Evolutionary conservation across 331 rosid species (phyloP).

Genomic region (Malus hybrid): DNA sequence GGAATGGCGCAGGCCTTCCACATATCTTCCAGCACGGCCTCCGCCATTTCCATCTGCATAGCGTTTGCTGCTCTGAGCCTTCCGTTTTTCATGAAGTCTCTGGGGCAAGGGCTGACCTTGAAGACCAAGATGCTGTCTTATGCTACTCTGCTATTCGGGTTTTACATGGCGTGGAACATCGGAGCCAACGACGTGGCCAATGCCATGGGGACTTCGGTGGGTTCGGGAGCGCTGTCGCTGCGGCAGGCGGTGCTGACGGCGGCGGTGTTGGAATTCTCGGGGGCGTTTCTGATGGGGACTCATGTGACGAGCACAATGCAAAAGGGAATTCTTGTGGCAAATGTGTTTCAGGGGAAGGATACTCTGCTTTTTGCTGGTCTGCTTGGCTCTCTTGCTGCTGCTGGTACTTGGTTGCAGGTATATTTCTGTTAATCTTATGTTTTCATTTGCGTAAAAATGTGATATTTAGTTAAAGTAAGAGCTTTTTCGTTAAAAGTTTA

Average conservation of each 20-base stretch:
- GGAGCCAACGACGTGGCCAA: conserved; percentile 99
- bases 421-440: not conserved
- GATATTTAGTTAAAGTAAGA: no score
- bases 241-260: conserved; percentile 84
- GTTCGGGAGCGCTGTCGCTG: conserved; percentile 79
- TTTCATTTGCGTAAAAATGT: not conserved
- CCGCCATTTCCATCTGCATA: conserved; percentile 56
- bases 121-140: conserved; percentile 68
- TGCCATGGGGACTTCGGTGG: conserved; percentile 98
- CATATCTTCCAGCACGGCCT: conserved; percentile 56
- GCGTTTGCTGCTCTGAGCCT: conserved; percentile 56
- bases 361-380: conserved; percentile 68
- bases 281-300: conserved; percentile 81
- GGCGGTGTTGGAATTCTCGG: conserved; percentile 79
- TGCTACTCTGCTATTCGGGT: conserved; percentile 64
- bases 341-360: conserved; percentile 72
- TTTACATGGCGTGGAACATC: conserved; percentile 99
- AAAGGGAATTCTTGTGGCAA: conserved; percentile 76
- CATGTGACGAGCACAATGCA: conserved; percentile 95
- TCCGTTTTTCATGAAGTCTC: conserved; percentile 63
- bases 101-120: conserved; percentile 49
- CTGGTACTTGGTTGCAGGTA: conserved; percentile 99
- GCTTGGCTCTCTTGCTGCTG: conserved; percentile 97
- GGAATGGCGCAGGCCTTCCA: conserved; percentile 74
- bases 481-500: no score